A percentile compares a stretch with the other conserved stretches of the same genome.
phyloP scores from a whole-genome alignment of 2,329 filamentous ascomycete species.

The Neurospora sp. region DNA sequence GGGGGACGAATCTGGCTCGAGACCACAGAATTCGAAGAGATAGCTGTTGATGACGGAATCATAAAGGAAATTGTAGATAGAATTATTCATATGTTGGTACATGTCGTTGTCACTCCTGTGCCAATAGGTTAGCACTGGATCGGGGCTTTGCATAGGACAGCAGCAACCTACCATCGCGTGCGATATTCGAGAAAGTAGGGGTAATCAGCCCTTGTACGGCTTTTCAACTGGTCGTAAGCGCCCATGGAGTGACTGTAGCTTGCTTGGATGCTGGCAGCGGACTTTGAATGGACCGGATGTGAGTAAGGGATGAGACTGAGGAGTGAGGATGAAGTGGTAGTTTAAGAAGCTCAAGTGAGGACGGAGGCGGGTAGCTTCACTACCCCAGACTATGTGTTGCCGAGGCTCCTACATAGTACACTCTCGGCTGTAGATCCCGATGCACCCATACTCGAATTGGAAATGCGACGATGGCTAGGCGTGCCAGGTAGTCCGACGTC shows the following conservation, averaged over 20 bases:
- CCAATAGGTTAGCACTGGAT: background rate
- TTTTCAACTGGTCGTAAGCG: slow-evolving; percentile 38
- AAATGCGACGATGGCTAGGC: background rate
- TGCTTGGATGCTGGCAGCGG: background rate
- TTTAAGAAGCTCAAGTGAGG: background rate
- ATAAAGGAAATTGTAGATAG: slow-evolving; percentile 76
- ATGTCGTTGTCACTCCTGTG: slow-evolving; percentile 84
- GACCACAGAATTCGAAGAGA: slow-evolving; percentile 66
- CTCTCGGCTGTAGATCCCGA: background rate
- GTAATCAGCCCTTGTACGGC: slow-evolving; percentile 62
- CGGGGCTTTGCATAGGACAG: slow-evolving; percentile 7
- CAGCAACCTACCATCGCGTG: slow-evolving; percentile 61
- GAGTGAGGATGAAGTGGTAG: background rate
- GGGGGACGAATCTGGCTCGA: slow-evolving; percentile 57
- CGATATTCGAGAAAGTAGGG: slow-evolving; percentile 70
- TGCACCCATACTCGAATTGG: background rate
- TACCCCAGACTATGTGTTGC: background rate
- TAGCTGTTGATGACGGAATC: slow-evolving; percentile 88
- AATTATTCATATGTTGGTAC: slow-evolving; percentile 91
- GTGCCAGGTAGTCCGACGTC: background rate
- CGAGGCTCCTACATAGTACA: background rate
- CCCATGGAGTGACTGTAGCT: slow-evolving; percentile 20
- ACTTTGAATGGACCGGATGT: background rate
- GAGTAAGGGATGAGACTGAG: background rate
- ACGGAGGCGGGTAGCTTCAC: background rate